These are phyloP conservation scores for Cryphonectria carpinicola DNA, from an alignment of 2,329 filamentous ascomycete species.

Conservation along the genomic window DNA sequence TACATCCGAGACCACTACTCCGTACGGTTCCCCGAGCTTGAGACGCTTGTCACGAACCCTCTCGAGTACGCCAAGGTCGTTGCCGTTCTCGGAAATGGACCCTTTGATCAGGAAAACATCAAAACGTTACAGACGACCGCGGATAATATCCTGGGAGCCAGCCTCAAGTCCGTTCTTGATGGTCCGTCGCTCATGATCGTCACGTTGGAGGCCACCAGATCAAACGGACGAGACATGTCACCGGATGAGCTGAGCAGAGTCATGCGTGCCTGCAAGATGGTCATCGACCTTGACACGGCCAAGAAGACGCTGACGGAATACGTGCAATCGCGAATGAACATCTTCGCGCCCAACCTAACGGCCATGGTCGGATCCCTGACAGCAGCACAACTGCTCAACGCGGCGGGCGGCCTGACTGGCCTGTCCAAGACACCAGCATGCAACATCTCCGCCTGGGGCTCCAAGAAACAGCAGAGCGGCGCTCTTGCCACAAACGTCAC, in stretches of 20 bases:
- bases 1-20: conserved; percentile 97
- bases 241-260: conserved; percentile 76
- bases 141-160: conserved; percentile 76
- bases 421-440: conserved; percentile 92
- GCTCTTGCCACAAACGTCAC: conserved; percentile 93
- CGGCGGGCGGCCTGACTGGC: conserved; percentile 84
- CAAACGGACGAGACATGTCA: conserved; percentile 77
- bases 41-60: conserved; percentile 85
- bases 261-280: conserved; percentile 81
- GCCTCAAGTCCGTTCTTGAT: conserved; percentile 81
- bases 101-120: conserved; percentile 80
- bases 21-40: conserved; percentile 88
- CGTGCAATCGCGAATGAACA: conserved; percentile 94
- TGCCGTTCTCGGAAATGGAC: conserved; percentile 88
- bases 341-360: conserved; percentile 94
- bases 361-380: conserved; percentile 89
- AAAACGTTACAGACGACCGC: conserved; percentile 76
- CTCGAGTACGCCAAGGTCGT: conserved; percentile 96
- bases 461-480: conserved; percentile 76
- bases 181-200: conserved; percentile 94
- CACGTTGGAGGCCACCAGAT: conserved; percentile 90
- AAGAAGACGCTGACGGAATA: conserved; percentile 89
- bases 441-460: conserved; percentile 88
- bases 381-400: conserved; percentile 94
- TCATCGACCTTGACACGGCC: conserved; percentile 82